phyloP scores from a whole-genome alignment of 2,329 filamentous ascomycete genomes.

The Diatrype stigma region DNA sequence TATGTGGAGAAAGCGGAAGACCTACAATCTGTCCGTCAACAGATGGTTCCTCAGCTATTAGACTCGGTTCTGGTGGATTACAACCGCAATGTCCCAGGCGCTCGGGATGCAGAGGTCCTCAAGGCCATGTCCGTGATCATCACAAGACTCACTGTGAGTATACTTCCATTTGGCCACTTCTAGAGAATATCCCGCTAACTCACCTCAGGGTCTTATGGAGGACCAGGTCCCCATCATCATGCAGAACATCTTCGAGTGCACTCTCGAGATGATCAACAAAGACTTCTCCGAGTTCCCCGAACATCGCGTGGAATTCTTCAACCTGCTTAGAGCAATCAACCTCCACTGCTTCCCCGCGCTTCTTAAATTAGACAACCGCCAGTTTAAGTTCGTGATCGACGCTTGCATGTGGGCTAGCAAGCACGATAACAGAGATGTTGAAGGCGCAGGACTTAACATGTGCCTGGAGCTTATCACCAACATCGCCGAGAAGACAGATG shows the following conservation, averaged over 20 bases:
- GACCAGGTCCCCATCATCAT: slow-evolving; percentile 96
- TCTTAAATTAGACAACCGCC: slow-evolving; percentile 87
- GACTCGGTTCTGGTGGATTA: slow-evolving; percentile 95
- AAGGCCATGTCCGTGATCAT: slow-evolving; percentile 98
- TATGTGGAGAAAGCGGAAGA: slow-evolving; percentile 99
- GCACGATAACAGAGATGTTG: slow-evolving; percentile 97
- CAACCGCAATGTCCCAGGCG: slow-evolving; percentile 93
- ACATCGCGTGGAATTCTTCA: slow-evolving; percentile 99
- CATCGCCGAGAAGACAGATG: slow-evolving; percentile 88
- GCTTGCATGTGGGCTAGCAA: slow-evolving; percentile 99
- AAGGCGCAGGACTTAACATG: slow-evolving; percentile 95
- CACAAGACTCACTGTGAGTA: slow-evolving; percentile 88
- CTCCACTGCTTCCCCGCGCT: slow-evolving; percentile 93
- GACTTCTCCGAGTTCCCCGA: slow-evolving; percentile 99
- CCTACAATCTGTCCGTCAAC: slow-evolving; percentile 83
- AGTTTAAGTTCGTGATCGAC: slow-evolving; percentile 99
- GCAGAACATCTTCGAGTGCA: slow-evolving; percentile 98
- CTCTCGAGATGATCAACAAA: slow-evolving; percentile 99
- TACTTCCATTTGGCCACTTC: slow-evolving; percentile 35
- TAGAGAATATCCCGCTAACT: slow-evolving; percentile 11
- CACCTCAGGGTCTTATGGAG: slow-evolving; percentile 79
- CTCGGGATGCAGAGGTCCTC: slow-evolving; percentile 91
- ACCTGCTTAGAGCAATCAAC: slow-evolving; percentile 92
- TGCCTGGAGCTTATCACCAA: slow-evolving; percentile 96
- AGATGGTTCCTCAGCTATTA: slow-evolving; percentile 92